Percentiles rank a stretch among this genome's conserved stretches.
Conservation (phyloP, 352 stramenopile species). For the Globisporangium parvum region DNA sequence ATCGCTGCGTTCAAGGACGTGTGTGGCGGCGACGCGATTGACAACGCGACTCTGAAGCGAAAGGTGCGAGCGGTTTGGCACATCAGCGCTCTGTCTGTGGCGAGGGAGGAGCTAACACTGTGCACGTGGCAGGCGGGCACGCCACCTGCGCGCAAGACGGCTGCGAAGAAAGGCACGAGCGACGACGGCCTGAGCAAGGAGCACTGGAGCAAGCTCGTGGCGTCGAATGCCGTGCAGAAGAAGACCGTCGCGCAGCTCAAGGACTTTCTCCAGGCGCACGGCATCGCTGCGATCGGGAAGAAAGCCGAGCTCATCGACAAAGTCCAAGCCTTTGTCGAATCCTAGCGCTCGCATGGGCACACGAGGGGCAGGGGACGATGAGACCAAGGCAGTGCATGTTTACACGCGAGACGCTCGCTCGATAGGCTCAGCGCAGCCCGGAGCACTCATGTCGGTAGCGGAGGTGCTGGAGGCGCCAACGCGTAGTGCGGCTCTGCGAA, state of each 20-base stretch:
- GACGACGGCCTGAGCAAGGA: conserved; percentile 38
- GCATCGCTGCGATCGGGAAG: conserved; percentile 29
- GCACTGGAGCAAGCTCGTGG: conserved; percentile 42
- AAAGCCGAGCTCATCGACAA: conserved; percentile 65
- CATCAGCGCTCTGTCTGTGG: not conserved
- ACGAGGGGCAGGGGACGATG: not conserved
- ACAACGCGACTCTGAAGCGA: conserved; percentile 42
- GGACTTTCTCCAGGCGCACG: conserved; percentile 49
- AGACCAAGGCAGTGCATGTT: not conserved
- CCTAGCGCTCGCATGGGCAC: not conserved
- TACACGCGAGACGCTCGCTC: not conserved
- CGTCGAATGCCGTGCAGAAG: conserved; percentile 52
- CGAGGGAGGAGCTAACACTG: not conserved
- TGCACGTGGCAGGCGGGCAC: conserved; percentile 18
- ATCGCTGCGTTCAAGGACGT: conserved; percentile 38
- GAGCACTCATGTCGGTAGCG: not conserved
- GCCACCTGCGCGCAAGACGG: conserved; percentile 12
- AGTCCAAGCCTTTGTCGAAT: conserved; percentile 35
- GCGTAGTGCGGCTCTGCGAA: conserved; percentile 1
- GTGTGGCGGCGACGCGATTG: conserved; percentile 46
- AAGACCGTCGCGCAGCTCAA: conserved; percentile 72
- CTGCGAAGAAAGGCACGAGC: conserved; percentile 36
- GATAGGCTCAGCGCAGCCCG: too few relatives aligned
- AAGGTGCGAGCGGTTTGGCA: conserved; percentile 22
- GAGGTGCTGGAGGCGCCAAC: not conserved